Evolutionary conservation across 257 asterid genomes (phyloP).

Genomic region (Solanum appendiculatum): DNA sequence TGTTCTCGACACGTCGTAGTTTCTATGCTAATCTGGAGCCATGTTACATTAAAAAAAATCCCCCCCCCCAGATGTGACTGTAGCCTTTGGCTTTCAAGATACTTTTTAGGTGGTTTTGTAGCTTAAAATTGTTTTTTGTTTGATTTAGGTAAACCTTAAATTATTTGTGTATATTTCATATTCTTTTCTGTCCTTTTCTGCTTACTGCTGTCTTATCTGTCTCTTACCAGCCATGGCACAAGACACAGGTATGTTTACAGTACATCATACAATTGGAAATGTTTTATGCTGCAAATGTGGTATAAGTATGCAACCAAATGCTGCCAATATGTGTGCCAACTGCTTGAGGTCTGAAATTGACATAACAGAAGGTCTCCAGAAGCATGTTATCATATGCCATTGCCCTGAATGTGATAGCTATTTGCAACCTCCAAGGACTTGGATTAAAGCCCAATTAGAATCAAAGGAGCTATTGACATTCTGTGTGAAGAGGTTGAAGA

Average conservation of each 20-base stretch:
- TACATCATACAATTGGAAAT: neutral
- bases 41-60: too few species aligned
- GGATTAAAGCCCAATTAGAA: neutral
- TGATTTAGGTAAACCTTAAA: neutral
- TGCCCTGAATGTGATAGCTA: constrained; percentile 2
- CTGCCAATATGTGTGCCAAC: neutral
- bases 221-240: neutral
- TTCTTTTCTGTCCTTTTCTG: neutral
- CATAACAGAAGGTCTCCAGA: neutral
- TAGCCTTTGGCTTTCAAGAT: neutral
- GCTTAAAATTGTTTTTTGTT: neutral
- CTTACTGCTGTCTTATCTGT: neutral
- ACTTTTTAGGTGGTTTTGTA: neutral
- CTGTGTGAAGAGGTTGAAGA: constrained; percentile 3
- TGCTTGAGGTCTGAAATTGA: constrained; percentile 1
- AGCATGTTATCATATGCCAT: neutral
- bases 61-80: too few species aligned
- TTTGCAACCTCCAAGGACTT: neutral
- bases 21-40: neutral
- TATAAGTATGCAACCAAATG: neutral
- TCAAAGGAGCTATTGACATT: neutral
- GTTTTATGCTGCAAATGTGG: constrained; percentile 1
- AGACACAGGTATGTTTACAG: neutral
- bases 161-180: neutral
- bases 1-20: neutral